These are phyloP conservation scores for Tulasnella calospora DNA, from an alignment of 768 basidiomycete genomes.

Conservation along the genomic window DNA sequence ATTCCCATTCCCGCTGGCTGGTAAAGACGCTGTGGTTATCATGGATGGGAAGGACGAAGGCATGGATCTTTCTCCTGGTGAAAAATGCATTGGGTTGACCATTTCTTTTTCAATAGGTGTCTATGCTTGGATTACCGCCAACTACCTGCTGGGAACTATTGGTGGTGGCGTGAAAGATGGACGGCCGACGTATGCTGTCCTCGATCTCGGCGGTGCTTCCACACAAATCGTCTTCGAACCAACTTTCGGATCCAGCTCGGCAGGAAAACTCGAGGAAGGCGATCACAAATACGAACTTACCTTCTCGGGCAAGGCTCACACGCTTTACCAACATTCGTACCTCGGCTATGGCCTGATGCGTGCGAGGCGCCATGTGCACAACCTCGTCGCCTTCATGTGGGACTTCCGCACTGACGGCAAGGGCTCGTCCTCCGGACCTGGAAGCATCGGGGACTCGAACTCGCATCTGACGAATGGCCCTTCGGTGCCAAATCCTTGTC, in stretches of 20 bases:
- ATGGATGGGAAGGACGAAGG: conserved; percentile 98
- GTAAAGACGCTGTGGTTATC: conserved; percentile 65
- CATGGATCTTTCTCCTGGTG: conserved; percentile 20
- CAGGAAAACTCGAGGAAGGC: conserved; percentile 56
- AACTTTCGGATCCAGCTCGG: conserved; percentile 40
- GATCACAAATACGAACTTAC: conserved; percentile 86
- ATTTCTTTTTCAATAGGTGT: conserved; percentile 42
- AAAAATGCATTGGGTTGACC: not conserved
- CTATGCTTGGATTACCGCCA: conserved; percentile 98
- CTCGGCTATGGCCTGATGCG: conserved; percentile 94
- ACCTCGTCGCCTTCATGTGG: conserved; percentile 82
- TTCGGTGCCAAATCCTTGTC: conserved; percentile 65
- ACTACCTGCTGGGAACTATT: conserved; percentile 80
- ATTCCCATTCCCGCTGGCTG: conserved; percentile 66
- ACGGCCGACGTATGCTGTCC: conserved; percentile 71
- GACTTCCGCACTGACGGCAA: conserved; percentile 34
- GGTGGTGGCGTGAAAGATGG: conserved; percentile 47
- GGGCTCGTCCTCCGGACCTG: not conserved
- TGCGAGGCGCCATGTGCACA: conserved; percentile 78
- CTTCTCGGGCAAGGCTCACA: conserved; percentile 65
- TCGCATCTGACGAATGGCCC: conserved; percentile 28
- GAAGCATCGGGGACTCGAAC: conserved; percentile 29
- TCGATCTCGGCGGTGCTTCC: conserved; percentile 94
- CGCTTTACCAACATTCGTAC: conserved; percentile 95
- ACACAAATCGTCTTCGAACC: conserved; percentile 98